phyloP scores from a whole-genome alignment of 2,329 filamentous ascomycete species.

The Aureobasidium sp. region DNA sequence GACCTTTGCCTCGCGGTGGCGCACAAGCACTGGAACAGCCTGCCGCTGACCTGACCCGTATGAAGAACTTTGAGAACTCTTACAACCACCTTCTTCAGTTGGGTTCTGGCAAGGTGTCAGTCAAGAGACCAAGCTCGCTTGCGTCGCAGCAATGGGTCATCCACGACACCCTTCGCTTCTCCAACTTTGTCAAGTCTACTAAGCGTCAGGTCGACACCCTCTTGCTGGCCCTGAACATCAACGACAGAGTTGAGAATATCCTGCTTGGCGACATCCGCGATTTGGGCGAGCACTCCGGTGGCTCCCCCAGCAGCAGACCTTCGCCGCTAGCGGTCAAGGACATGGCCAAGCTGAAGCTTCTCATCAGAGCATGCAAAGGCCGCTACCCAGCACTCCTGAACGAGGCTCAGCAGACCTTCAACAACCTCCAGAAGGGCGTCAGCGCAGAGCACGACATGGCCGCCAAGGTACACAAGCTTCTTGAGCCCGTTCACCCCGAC shows the following conservation, averaged over 20 bases:
- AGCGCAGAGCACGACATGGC: constrained; percentile 1
- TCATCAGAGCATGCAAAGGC: constrained; percentile 13
- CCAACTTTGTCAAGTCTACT: constrained; percentile 33
- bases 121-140: constrained; percentile 18
- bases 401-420: constrained; percentile 6
- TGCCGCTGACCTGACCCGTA: constrained; percentile 35
- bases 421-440: constrained; percentile 3
- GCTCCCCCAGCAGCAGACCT: constrained; percentile 6
- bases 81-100: constrained; percentile 36
- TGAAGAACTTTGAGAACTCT: constrained; percentile 39
- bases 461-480: constrained; percentile 7
- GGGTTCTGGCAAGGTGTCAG: constrained; percentile 23
- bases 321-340: not conserved
- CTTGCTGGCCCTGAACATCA: constrained; percentile 34
- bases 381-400: not conserved
- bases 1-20: constrained; percentile 34
- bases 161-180: constrained; percentile 33
- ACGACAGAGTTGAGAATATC: constrained; percentile 35
- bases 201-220: constrained; percentile 34
- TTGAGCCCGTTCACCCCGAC: not conserved
- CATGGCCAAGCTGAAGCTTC: constrained; percentile 13
- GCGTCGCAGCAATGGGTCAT: constrained; percentile 33
- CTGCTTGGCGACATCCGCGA: constrained; percentile 27
- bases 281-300: constrained; percentile 25
- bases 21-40: constrained; percentile 27